Base-by-base conservation (phyloP, 768 basidiomycete species). In the Lactarius trivialis region DNA sequence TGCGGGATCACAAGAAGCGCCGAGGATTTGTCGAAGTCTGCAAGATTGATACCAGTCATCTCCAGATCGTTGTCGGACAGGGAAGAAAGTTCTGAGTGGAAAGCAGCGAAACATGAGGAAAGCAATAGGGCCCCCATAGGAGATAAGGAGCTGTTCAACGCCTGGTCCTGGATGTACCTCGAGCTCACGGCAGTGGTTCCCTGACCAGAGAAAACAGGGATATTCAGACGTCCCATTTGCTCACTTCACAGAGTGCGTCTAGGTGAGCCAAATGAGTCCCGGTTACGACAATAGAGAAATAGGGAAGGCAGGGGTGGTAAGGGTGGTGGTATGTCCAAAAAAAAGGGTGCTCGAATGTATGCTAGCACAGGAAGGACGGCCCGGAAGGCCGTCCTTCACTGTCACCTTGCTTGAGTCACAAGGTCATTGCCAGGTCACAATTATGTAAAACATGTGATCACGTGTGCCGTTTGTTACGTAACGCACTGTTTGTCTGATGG, bases 161-260 rank as follows among this genome's bases (percentile, higher is more conserved):
- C 78, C 67, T 77, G 77, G 28, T 74, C 71, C 7, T 71, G 71
- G 17, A 74, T 73, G 34, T 71, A 69, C 17, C 64, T 57, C 30
- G 75, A 64, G 52, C 73, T 74, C 26, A 74, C 64, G 14, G 71
- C 70, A 12, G 74, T 55, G 3, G 78, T 76, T 3, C 82, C 85
- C 67, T 86, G 85, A 7, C 84, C 84, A 49, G 81, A 76, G 66
- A 86, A 86, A 19, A 84, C 70, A 4, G 81, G 84, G 50, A 85
- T 67, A 61, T 75, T 60, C 41, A 67, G 55, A 58, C 21, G 56
- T 24, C 53, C 56, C 61, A 58, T 61, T 14, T 56, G 45, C 4
- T 36, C 26, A 24, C 19, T 50, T 34, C 24, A n/a, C 7, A 41
- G 19, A 41, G n/a, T 8, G 19, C 19, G 39, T n/a, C 39, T 39